Evolutionary conservation across 345 rosid species (phyloP).

Genomic region (Hypericum androsaemum): DNA sequence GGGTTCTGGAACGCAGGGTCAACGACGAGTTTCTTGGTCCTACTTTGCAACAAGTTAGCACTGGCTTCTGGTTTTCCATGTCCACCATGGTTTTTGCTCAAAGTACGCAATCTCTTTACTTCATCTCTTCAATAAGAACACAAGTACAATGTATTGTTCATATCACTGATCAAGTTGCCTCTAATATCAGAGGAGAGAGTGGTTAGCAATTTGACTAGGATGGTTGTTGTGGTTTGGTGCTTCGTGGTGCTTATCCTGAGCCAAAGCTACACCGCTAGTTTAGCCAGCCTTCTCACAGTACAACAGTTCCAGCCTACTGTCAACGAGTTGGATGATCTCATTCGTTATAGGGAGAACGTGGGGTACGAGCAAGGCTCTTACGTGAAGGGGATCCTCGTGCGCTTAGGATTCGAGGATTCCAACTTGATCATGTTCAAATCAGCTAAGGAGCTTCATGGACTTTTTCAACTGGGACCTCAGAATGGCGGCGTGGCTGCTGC

Average conservation of each 20-base stretch:
- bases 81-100: no score
- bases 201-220: constrained; percentile 13
- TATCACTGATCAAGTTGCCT: neutral
- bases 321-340: constrained; percentile 7
- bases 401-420: neutral
- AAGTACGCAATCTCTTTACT: constrained; percentile 57
- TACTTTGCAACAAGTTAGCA: no score
- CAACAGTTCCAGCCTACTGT: no score
- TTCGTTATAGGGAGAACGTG: neutral
- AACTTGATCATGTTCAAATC: constrained; percentile 1
- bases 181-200: constrained; percentile 15
- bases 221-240: no score
- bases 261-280: no score
- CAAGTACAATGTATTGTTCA: constrained; percentile 1
- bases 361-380: constrained; percentile 23
- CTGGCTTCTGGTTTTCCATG: no score
- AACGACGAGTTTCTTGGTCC: constrained; percentile 70
- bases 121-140: constrained; percentile 24
- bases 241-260: neutral
- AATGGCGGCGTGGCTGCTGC: neutral
- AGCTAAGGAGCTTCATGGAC: neutral
- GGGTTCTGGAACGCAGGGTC: constrained; percentile 65
- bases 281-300: no score
- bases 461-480: no score
- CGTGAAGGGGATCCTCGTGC: neutral